Evolutionary conservation across 2,329 filamentous ascomycete species (phyloP).

Genomic region (Colletotrichum sp.): DNA sequence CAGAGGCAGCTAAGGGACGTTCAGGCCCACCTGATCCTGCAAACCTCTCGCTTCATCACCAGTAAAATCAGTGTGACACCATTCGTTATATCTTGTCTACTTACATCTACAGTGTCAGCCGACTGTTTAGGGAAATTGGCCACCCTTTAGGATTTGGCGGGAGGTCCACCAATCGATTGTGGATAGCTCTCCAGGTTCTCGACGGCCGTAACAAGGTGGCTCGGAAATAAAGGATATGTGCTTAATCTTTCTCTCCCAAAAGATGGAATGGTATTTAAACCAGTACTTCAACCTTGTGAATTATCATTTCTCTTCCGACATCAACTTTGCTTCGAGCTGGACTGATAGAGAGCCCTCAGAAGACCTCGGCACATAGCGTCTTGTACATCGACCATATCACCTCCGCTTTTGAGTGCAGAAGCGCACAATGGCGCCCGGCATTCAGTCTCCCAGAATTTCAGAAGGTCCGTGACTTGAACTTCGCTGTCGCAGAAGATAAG

Average conservation of each 20-base stretch:
- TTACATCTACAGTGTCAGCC: not conserved
- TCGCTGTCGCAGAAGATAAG: not conserved
- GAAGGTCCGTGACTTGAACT: not conserved
- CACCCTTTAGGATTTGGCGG: not conserved
- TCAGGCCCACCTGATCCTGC: not conserved
- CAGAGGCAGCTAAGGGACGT: not conserved
- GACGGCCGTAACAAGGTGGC: no score
- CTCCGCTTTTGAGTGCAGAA: not conserved
- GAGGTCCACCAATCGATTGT: not conserved
- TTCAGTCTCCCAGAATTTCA: not conserved
- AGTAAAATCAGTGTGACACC: not conserved
- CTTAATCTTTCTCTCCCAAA: not conserved
- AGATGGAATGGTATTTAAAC: not conserved
- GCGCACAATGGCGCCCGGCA: not conserved
- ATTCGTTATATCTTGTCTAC: not conserved
- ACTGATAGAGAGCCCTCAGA: not conserved
- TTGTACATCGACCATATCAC: not conserved
- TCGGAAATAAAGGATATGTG: not conserved
- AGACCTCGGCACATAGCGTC: not conserved
- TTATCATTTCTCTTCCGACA: not conserved
- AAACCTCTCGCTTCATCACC: not conserved
- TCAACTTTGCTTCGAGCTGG: not conserved
- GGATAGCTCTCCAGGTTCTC: not conserved
- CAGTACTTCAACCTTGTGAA: not conserved
- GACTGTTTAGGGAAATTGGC: not conserved